Conservation (phyloP, 1,284 basidiomycete species). For the Leucoagaricus sp. region DNA sequence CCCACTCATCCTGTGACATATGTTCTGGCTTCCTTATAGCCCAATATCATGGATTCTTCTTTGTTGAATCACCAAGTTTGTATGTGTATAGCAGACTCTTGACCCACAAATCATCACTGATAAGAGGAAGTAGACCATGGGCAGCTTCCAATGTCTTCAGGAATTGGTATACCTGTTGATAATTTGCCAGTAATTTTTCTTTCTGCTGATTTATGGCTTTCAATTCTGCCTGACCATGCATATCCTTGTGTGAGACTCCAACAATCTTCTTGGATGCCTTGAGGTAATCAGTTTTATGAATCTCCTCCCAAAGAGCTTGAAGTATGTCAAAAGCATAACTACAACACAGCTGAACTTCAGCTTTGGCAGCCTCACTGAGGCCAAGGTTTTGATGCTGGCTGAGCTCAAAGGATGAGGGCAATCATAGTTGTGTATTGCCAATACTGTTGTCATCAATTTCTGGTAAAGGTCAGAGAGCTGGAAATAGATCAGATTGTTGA, state of each 20-base stretch:
- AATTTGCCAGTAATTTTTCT: background rate
- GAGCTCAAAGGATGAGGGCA: background rate
- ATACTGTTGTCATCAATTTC: background rate
- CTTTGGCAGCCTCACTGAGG: background rate
- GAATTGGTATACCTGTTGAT: conserved; percentile 16
- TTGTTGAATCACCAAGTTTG: conserved; percentile 15
- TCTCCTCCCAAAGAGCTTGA: conserved; percentile 12
- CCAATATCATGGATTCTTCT: conserved; percentile 19
- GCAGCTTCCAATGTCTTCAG: conserved; percentile 17
- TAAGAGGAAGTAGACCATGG: conserved; percentile 7
- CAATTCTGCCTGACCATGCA: background rate
- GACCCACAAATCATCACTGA: background rate
- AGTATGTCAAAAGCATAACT: background rate
- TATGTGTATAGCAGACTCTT: conserved; percentile 16
- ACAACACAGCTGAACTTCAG: background rate
- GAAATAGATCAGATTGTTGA: background rate
- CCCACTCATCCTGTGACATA: conserved; percentile 17
- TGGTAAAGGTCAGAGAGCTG: background rate
- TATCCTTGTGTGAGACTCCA: background rate
- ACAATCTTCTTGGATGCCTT: conserved; percentile 17
- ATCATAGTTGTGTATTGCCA: background rate
- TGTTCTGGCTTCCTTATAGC: conserved; percentile 14
- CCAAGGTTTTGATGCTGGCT: background rate
- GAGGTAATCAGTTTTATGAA: conserved; percentile 21
- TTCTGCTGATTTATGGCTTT: background rate